These are phyloP conservation scores for Irpex sp. DNA, from an alignment of 1,284 basidiomycete species.

Conservation along the genomic window DNA sequence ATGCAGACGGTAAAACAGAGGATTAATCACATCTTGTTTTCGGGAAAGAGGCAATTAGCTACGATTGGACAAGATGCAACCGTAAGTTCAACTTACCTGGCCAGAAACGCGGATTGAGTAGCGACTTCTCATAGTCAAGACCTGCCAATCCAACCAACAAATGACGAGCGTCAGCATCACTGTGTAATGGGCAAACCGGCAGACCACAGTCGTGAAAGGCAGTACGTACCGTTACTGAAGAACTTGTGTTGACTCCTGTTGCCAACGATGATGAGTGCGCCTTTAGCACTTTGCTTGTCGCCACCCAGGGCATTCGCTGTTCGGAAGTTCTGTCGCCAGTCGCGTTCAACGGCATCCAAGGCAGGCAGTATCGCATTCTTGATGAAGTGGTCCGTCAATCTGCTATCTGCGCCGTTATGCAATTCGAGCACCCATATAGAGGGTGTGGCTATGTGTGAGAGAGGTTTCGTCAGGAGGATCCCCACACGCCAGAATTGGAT, in stretches of 20 bases:
- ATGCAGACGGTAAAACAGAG: conserved; percentile 39
- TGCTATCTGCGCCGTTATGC: conserved; percentile 74
- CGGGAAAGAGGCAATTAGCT: too few relatives aligned
- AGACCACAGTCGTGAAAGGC: conserved; percentile 5
- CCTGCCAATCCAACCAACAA: conserved; percentile 36
- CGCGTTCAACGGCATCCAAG: conserved; percentile 72
- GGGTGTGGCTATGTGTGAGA: conserved; percentile 43
- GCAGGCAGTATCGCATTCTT: conserved; percentile 67
- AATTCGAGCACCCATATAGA: conserved; percentile 73
- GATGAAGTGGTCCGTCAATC: conserved; percentile 61
- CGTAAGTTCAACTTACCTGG: conserved; percentile 44
- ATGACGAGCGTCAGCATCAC: neutral
- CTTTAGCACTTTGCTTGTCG: conserved; percentile 38
- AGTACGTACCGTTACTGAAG: conserved; percentile 74
- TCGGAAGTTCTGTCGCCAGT: conserved; percentile 67
- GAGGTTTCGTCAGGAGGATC: neutral
- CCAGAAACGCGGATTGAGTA: conserved; percentile 62
- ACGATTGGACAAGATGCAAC: too few relatives aligned
- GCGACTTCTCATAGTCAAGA: conserved; percentile 66
- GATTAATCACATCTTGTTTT: conserved; percentile 30
- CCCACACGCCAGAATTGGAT: neutral
- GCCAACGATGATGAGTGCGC: conserved; percentile 78
- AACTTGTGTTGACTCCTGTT: conserved; percentile 77
- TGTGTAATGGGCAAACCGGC: neutral
- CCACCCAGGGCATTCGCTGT: conserved; percentile 34